Base-by-base conservation (phyloP, 202 grass and related monocot species). In the Digitaria exilis region DNA sequence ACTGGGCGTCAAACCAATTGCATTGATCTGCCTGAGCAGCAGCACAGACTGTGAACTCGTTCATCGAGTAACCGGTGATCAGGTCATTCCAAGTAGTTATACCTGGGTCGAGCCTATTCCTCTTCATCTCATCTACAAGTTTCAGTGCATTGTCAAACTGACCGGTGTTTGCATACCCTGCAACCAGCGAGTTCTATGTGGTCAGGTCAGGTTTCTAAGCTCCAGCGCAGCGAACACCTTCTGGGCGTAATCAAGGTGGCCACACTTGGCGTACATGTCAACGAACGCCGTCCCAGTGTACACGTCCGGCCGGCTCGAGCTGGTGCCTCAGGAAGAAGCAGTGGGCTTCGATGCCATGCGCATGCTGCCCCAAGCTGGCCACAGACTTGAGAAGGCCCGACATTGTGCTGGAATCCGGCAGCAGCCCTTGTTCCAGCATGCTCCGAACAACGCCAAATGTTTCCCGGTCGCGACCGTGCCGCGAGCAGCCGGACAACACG, bases 71-170 rank as follows among this genome's bases (percentile, higher is more conserved):
- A 13, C 91, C 94, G 7, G 89, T 90, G 85, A 94, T 94, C 63
- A 97, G 85, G 25, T 87, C 76, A 61, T 97, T 97, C 94, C 94
- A 97, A 76, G 91, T 94, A 83, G 91, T 84, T 62, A 94, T 52
- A 90, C 94, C 84, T 7, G 91, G 91, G 65, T 89, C 76, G 3
- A 90, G 68, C 34, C 89, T 79, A 69, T 85, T 82, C 71, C 58
- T 79, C 85, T 92, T 89, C 94, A 97, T 97, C 44, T 72, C 26
- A 28, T 89, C 82, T 26, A 97, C 73, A 7, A 97, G 89, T 39
- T 88, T 77, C 63, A 97, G 39, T 1, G 94, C 87, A 67, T 55
- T 73, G 2, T 87, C 80, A 28, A 94, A 90, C 64, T 84, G 67
- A 9, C 70, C 85, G 1, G 63, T 77, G 15, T 71, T 88, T 7